A percentile compares a stretch with the other conserved stretches of the same genome.
Conservation (phyloP, 352 stramenopile species). For the Pythium biforme region DNA sequence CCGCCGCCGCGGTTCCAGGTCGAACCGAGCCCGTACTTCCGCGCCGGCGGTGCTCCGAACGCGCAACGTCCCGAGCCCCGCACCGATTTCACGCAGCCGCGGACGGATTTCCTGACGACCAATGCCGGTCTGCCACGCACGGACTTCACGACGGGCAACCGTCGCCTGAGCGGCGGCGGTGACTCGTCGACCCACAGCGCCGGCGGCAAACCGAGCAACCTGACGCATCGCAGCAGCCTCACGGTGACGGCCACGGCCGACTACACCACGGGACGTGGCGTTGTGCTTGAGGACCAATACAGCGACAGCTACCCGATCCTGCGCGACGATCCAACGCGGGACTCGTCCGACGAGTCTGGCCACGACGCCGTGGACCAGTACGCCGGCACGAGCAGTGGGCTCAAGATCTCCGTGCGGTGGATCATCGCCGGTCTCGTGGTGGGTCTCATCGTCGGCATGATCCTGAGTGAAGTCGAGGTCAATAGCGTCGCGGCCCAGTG, state of each 20-base stretch:
- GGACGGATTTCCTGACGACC: conserved; percentile 7
- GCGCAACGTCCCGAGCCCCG: neutral
- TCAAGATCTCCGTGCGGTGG: conserved; percentile 47
- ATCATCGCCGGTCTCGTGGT: conserved; percentile 46
- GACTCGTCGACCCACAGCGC: neutral
- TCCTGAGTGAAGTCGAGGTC: conserved; percentile 40
- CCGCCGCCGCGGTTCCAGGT: neutral
- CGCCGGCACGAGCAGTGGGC: conserved; percentile 38
- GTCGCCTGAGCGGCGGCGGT: neutral
- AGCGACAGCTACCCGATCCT: conserved; percentile 12
- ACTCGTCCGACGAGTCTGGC: neutral
- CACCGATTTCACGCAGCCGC: neutral
- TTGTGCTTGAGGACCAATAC: neutral
- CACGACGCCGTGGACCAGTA: conserved; percentile 23
- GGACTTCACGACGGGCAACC: conserved; percentile 3
- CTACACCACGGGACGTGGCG: neutral
- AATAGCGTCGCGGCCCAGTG: conserved; percentile 37
- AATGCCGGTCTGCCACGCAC: conserved; percentile 4
- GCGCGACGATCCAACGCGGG: conserved; percentile 6
- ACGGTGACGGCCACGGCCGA: neutral
- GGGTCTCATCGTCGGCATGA: conserved; percentile 45
- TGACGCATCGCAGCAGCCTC: neutral
- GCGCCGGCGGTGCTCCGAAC: too few relatives aligned
- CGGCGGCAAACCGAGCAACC: conserved; percentile 1
- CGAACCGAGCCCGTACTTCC: neutral